Evolutionary conservation across 371 early-diverging fungal genomes (phyloP), one percentile per base, ranked within the genome.

Genomic region (Scutellospora calospora): DNA sequence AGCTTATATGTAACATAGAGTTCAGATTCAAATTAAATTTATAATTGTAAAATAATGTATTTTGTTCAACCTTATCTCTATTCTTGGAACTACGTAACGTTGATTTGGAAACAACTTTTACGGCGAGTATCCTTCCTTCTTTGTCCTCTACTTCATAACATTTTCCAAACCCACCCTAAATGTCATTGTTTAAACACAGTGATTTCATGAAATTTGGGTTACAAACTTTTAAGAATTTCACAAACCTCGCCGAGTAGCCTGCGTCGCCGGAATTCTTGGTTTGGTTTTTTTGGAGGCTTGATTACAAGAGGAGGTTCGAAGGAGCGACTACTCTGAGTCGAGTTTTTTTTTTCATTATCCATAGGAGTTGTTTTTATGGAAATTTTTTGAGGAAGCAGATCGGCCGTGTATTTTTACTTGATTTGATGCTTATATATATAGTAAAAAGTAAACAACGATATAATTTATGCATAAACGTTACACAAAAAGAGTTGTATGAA

Each of bases 121-220:
- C 92, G 8, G 98, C 98, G 82, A 87, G 92, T 3, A 84, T 83
- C 9, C 85, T 82, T 22, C 86, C 85, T 27, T 84, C 81, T 12
- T 82, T 62, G 66, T 89, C 86, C 12, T 80, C 79, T 4, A 93
- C 94, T 79, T 90, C 87, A 86, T 92, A 96, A 83, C 96, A 96
- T 79, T 91, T 89, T 0, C 98, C 98, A 89, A 98, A 98, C 14
- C 97, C 98, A 60, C 99, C 97, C 96, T 94, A 22, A 68, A 12
- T 6, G 16, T 63, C 5, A 33, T 63, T 59, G 25, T 22, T 22
- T 4, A 16, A 63, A 31, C 33, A 33, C 29, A 8, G n/a, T 22
- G n/a, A 57, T 57, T 57, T 57, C 57, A 57, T 8, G 25, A 57
- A 8, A 8, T 22, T 25, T 22, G n/a, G 25, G 5, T 22, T n/a